Evolutionary conservation across 108 stramenopile genomes (phyloP).

Genomic region (Skeletonema costatum): DNA sequence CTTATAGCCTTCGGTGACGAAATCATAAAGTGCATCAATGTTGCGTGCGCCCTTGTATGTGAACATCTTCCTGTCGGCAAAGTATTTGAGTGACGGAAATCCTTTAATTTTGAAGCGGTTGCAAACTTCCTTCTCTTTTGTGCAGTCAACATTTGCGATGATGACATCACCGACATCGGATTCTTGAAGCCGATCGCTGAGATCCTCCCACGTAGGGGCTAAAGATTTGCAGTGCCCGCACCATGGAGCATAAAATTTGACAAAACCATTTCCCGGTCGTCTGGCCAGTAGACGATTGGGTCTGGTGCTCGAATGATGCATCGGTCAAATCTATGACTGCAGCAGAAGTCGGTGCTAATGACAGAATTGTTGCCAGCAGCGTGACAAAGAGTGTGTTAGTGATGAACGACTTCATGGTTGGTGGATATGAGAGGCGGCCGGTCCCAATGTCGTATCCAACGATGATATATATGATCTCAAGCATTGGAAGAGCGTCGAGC

Average conservation of each 20-base stretch:
- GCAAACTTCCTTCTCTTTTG: constrained; percentile 38
- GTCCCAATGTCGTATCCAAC: too few species aligned
- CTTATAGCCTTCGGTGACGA: constrained; percentile 51
- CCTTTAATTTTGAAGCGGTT: constrained; percentile 53
- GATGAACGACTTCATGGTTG: constrained; percentile 13
- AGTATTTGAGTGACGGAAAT: constrained; percentile 57
- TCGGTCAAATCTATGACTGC: constrained; percentile 53
- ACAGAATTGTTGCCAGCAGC: not conserved
- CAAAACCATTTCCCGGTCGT: constrained; percentile 51
- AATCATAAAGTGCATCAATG: constrained; percentile 41
- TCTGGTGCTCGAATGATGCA: constrained; percentile 53
- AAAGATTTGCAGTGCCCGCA: constrained; percentile 53
- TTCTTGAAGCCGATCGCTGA: constrained; percentile 33
- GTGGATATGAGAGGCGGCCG: not conserved
- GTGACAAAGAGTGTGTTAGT: not conserved
- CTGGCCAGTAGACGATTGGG: constrained; percentile 52
- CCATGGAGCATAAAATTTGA: constrained; percentile 62
- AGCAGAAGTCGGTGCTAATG: not conserved
- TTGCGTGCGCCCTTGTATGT: constrained; percentile 43
- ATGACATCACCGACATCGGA: constrained; percentile 43
- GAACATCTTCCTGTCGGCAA: constrained; percentile 63
- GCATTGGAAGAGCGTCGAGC: too few species aligned
- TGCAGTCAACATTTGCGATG: constrained; percentile 56
- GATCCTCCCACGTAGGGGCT: constrained; percentile 48
- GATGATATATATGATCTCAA: too few species aligned